phyloP scores from a whole-genome alignment of 2,329 filamentous ascomycete species.

The Pyricularia sp. region DNA sequence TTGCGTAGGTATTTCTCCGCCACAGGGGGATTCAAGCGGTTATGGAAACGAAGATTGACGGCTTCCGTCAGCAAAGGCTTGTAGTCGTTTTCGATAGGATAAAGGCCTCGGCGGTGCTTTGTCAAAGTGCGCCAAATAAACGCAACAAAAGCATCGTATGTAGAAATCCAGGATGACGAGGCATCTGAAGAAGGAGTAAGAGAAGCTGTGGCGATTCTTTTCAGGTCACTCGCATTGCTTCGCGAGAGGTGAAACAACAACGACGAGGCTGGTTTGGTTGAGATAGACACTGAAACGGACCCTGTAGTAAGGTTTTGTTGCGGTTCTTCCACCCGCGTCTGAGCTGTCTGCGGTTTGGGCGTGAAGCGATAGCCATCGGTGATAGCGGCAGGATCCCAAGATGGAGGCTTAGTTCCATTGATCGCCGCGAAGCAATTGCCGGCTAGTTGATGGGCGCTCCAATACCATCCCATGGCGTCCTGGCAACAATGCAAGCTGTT shows the following conservation, averaged over 20 bases:
- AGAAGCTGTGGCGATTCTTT: background rate
- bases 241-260: background rate
- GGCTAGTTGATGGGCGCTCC: background rate
- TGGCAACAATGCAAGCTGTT: background rate
- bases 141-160: background rate
- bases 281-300: background rate
- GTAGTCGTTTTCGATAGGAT: background rate
- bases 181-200: background rate
- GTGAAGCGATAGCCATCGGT: background rate
- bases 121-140: background rate
- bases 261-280: background rate
- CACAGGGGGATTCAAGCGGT: background rate
- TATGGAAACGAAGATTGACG: background rate
- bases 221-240: background rate
- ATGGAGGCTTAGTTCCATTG: background rate
- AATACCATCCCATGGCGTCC: background rate
- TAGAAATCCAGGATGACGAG: background rate
- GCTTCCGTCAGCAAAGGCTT: background rate
- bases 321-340: background rate
- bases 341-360: background rate
- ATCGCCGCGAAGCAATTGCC: background rate
- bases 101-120: background rate
- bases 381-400: background rate
- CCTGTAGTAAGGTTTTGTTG: background rate
- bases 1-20: background rate